These are phyloP conservation scores for Cornus controversa DNA, from an alignment of 148 eudicot genomes.

Conservation along the genomic window DNA sequence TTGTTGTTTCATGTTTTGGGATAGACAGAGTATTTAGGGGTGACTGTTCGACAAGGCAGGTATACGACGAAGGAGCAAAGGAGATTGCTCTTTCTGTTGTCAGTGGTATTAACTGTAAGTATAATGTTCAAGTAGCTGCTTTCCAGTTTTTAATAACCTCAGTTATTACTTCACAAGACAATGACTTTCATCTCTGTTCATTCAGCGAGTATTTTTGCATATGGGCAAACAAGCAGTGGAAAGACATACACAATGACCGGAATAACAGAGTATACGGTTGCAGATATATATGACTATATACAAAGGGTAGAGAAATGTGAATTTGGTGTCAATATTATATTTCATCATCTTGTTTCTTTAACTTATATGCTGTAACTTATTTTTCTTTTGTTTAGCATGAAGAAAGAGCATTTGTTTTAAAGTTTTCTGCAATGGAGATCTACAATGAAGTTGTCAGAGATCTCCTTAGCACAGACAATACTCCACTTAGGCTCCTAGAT, in stretches of 20 bases:
- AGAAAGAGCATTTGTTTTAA: slow-evolving; percentile 81
- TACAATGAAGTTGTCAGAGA: slow-evolving; percentile 90
- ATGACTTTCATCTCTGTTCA: slow-evolving; percentile 9
- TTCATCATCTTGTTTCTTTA: slow-evolving; percentile 7
- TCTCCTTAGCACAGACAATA: slow-evolving; percentile 68
- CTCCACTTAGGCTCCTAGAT: slow-evolving; percentile 73
- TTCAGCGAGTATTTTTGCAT: slow-evolving; percentile 91
- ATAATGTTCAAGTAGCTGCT: not conserved
- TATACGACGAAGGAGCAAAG: slow-evolving; percentile 79
- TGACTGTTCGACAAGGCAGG: slow-evolving; percentile 74
- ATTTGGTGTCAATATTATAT: not conserved
- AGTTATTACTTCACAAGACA: not conserved
- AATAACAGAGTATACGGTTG: slow-evolving; percentile 79
- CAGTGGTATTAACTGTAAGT: slow-evolving; percentile 89
- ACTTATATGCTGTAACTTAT: not conserved
- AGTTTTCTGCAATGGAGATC: slow-evolving; percentile 92
- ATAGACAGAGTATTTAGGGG: slow-evolving; percentile 87
- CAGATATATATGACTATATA: slow-evolving; percentile 84
- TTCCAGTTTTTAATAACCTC: not conserved
- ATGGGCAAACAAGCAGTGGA: slow-evolving; percentile 98
- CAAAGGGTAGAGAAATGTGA: slow-evolving; percentile 50
- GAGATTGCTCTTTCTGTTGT: slow-evolving; percentile 90
- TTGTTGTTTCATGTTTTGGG: slow-evolving; percentile 17
- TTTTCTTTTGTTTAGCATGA: slow-evolving; percentile 55
- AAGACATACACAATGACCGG: slow-evolving; percentile 95